Percentiles rank a stretch among this genome's conserved stretches.
phyloP scores from a whole-genome alignment of 2,329 filamentous ascomycete genomes.

The Knufia fluminis region DNA sequence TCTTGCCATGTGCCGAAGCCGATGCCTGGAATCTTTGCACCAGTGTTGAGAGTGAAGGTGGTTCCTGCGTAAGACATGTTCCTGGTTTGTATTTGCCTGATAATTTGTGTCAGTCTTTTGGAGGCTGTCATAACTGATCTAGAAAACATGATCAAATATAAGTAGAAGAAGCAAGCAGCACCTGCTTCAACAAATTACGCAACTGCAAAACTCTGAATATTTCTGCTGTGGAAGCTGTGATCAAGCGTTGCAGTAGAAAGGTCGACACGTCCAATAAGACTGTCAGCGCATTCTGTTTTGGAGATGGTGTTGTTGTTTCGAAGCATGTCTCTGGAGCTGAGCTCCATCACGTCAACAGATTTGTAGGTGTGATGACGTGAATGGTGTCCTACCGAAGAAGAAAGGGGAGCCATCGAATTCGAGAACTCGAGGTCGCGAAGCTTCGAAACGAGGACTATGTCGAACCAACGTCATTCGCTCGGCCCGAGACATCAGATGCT shows the following conservation, averaged over 20 bases:
- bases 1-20: constrained; percentile 32
- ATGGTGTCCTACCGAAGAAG: too few relatives aligned
- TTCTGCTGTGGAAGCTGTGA: background rate
- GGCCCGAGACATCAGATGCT: too few relatives aligned
- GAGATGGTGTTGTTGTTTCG: background rate
- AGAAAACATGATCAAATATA: constrained; percentile 8
- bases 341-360: too few relatives aligned
- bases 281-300: background rate
- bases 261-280: background rate
- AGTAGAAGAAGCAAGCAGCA: background rate
- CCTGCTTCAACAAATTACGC: background rate
- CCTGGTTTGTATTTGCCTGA: constrained; percentile 4
- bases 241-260: background rate
- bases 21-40: constrained; percentile 26
- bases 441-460: too few relatives aligned
- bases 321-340: background rate
- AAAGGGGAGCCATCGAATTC: too few relatives aligned
- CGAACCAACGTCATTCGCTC: too few relatives aligned
- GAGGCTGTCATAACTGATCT: background rate
- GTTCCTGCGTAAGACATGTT: constrained; percentile 9
- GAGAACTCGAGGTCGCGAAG: too few relatives aligned
- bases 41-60: constrained; percentile 26
- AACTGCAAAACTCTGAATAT: background rate
- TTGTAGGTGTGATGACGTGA: too few relatives aligned
- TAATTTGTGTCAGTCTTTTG: background rate